These are phyloP conservation scores for Barnettozyma populi DNA, from an alignment of 805 yeast species.

Conservation along the genomic window DNA sequence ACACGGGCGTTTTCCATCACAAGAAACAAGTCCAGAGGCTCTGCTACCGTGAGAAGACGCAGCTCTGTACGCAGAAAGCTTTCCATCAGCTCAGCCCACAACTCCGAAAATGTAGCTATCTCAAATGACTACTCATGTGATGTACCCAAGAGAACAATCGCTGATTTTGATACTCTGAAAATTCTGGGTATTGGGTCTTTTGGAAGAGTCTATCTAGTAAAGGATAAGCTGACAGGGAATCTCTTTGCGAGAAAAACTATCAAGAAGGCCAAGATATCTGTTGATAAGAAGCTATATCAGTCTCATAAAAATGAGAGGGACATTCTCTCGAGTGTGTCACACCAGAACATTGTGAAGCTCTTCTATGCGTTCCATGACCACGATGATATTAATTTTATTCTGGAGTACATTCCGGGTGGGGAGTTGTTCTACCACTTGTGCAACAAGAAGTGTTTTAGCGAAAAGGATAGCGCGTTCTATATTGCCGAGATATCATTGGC, in stretches of 20 bases:
- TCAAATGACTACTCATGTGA: slow-evolving; percentile 13
- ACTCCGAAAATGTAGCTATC: slow-evolving; percentile 12
- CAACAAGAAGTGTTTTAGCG: slow-evolving; percentile 39
- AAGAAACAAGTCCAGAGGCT: neutral
- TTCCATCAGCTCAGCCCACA: slow-evolving; percentile 13
- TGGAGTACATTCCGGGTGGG: slow-evolving; percentile 88
- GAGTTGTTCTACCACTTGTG: slow-evolving; percentile 53
- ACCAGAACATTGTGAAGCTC: slow-evolving; percentile 77
- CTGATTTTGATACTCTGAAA: slow-evolving; percentile 64
- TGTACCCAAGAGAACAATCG: slow-evolving; percentile 15
- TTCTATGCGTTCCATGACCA: slow-evolving; percentile 81
- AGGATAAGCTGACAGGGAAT: slow-evolving; percentile 51
- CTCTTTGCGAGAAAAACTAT: slow-evolving; percentile 84
- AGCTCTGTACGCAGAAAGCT: slow-evolving; percentile 17
- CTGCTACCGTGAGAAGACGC: slow-evolving; percentile 7
- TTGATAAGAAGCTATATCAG: slow-evolving; percentile 47
- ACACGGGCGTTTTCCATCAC: neutral
- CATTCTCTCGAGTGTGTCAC: slow-evolving; percentile 63
- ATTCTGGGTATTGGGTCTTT: slow-evolving; percentile 84
- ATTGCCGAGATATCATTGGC: slow-evolving; percentile 80
- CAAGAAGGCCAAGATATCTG: slow-evolving; percentile 71
- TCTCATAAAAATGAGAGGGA: slow-evolving; percentile 76
- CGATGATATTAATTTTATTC: slow-evolving; percentile 63
- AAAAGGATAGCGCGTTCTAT: slow-evolving; percentile 68
- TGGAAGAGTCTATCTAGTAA: slow-evolving; percentile 80